These are phyloP conservation scores for Draba incana DNA, from an alignment of 345 rosid species.

Conservation along the genomic window DNA sequence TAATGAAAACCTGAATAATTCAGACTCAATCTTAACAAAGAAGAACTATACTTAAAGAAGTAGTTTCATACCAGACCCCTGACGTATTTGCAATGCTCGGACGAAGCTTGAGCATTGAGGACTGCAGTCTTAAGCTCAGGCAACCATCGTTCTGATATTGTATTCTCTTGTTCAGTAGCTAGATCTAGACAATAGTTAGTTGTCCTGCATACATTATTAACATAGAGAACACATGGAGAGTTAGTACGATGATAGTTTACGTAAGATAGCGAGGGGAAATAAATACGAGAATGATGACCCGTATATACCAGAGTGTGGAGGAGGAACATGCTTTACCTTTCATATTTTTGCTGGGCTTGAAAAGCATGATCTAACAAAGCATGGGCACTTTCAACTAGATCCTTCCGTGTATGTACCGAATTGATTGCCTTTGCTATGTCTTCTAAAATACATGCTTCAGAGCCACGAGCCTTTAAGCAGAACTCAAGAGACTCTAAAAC, in stretches of 20 bases:
- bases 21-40: not conserved
- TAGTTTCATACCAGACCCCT: conserved; percentile 74
- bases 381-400: conserved; percentile 90
- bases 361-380: conserved; percentile 76
- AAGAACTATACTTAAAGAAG: not conserved
- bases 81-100: conserved; percentile 77
- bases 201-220: conserved; percentile 53
- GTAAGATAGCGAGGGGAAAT: not conserved
- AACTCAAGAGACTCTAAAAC: conserved; percentile 87
- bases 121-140: conserved; percentile 80
- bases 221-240: conserved; percentile 10
- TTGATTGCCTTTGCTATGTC: conserved; percentile 88
- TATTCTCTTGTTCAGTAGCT: conserved; percentile 86
- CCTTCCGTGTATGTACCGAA: conserved; percentile 74
- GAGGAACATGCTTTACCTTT: conserved; percentile 54
- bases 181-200: conserved; percentile 74
- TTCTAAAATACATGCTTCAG: conserved; percentile 89
- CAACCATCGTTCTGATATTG: conserved; percentile 75
- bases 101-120: conserved; percentile 69
- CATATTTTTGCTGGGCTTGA: conserved; percentile 83
- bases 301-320: not conserved
- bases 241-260: conserved; percentile 18
- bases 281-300: not conserved
- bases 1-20: not conserved
- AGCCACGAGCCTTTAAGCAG: conserved; percentile 89